Evolutionary conservation across 116 monocot species (phyloP), one percentile per base, ranked within the genome.

Genomic region (Papilionanthe hybrid): DNA sequence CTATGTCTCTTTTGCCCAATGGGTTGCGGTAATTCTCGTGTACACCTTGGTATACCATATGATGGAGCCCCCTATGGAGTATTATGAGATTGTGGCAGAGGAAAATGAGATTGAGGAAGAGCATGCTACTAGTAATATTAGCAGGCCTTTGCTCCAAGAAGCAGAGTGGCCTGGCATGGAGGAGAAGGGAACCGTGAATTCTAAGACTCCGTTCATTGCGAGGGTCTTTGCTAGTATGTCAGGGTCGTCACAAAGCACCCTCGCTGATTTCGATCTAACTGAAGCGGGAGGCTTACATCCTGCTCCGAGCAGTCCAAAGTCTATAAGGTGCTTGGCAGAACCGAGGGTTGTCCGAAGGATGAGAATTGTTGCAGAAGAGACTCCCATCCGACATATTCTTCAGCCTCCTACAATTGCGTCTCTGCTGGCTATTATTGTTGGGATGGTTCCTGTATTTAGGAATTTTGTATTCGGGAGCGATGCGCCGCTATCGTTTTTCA

Each of bases 401-500:
- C 97, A 98, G 78, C 97, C 97, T 5, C 97, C 97, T 1, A 98
- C 94, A 5, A 92, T 98, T 55, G 97, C 97, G 42, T 98, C 97
- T 5, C 76, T 98, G 55, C 55, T 98, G 43, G 97, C 97, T 1
- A 88, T 98, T 23, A 79, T 90, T 11, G 84, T 98, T 28, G 97
- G 97, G 20, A 67, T 92, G 83, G 90, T 94, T 66, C 97, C 97
- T 30, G 0, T 81, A 9, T 83, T 98, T 17, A 88, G 83, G 77
- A 41, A 66, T 6, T 92, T 98, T 43, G 87, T 94, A 9, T 98
- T 98, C 60, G 94, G 91, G 5, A 68, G 19, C 37, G 88, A 94
- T 81, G 94, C 96, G 1, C 96, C 96, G 0, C 76, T 96, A 17
- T 83, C 94, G 1, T 93, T 96, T 75, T 78, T 96, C 7, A 96